A percentile compares a stretch with the other conserved stretches of the same genome.
Conservation (phyloP, 768 basidiomycete genomes). For the Cantharellus anzutake region DNA sequence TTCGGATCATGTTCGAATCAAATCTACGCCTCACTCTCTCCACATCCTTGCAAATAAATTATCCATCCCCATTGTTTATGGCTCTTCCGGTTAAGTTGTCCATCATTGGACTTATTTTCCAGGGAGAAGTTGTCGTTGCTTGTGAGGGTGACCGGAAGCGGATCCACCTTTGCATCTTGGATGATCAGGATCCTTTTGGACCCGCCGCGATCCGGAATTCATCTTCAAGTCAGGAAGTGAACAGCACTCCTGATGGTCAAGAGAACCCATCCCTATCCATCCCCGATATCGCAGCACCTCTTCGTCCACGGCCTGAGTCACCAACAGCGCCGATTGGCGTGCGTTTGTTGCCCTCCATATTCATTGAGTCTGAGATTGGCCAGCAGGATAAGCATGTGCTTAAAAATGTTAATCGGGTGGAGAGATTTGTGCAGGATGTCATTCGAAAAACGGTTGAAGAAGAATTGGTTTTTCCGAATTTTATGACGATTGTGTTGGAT, state of each 20-base stretch:
- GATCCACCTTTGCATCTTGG: constrained; percentile 75
- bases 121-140: constrained; percentile 75
- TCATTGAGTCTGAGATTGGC: constrained; percentile 94
- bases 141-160: constrained; percentile 71
- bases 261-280: background rate
- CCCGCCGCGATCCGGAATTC: constrained; percentile 24
- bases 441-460: constrained; percentile 90
- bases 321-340: constrained; percentile 68
- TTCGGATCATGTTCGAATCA: constrained; percentile 71
- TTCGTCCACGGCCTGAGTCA: constrained; percentile 23
- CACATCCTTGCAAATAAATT: constrained; percentile 90
- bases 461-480: constrained; percentile 91
- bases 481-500: constrained; percentile 40
- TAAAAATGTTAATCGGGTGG: constrained; percentile 89
- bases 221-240: constrained; percentile 15
- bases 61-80: constrained; percentile 94
- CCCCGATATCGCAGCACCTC: background rate
- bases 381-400: constrained; percentile 89
- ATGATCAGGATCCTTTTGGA: constrained; percentile 65
- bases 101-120: constrained; percentile 76
- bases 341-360: constrained; percentile 65
- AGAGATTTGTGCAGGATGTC: constrained; percentile 88
- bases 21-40: constrained; percentile 76
- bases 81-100: constrained; percentile 84
- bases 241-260: constrained; percentile 10